Conservation (phyloP, 1,284 basidiomycete species). For the Sporisorium sorghi region DNA sequence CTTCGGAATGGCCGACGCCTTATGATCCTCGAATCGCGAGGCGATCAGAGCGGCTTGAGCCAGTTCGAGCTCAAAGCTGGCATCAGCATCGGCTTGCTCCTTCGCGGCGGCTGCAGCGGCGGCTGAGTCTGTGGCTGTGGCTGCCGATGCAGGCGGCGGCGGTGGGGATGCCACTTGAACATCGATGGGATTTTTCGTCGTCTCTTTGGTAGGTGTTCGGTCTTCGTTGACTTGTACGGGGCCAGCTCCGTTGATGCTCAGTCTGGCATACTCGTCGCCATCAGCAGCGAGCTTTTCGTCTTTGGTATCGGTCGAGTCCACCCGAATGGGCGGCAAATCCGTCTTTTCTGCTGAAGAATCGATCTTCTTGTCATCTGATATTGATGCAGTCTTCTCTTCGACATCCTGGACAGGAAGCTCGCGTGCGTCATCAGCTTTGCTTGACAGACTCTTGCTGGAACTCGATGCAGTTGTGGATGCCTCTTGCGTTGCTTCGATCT, state of each 20-base stretch:
- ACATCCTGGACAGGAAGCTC: background rate
- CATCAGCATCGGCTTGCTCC: conserved; percentile 4
- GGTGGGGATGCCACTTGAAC: conserved; percentile 1
- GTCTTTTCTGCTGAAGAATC: background rate
- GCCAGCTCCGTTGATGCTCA: background rate
- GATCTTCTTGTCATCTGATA: background rate
- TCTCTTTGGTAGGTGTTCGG: conserved; percentile 15
- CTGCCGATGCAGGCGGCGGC: background rate
- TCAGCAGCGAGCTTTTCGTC: conserved; percentile 1
- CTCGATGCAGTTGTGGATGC: background rate
- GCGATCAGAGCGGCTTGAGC: conserved; percentile 37
- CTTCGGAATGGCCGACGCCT: conserved; percentile 2
- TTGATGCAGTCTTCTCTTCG: background rate
- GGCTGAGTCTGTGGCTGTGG: background rate
- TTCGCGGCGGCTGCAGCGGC: background rate
- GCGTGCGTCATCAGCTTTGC: background rate
- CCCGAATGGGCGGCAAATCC: too few relatives aligned
- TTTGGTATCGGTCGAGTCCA: background rate
- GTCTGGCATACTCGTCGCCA: background rate
- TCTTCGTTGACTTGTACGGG: background rate
- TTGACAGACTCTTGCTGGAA: background rate
- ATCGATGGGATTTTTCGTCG: conserved; percentile 17
- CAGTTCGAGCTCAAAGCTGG: conserved; percentile 16
- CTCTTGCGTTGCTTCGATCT: background rate
- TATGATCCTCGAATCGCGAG: conserved; percentile 25